These are phyloP conservation scores for Fusarium sp. DNA, from an alignment of 2,329 filamentous ascomycete genomes.

Conservation along the genomic window DNA sequence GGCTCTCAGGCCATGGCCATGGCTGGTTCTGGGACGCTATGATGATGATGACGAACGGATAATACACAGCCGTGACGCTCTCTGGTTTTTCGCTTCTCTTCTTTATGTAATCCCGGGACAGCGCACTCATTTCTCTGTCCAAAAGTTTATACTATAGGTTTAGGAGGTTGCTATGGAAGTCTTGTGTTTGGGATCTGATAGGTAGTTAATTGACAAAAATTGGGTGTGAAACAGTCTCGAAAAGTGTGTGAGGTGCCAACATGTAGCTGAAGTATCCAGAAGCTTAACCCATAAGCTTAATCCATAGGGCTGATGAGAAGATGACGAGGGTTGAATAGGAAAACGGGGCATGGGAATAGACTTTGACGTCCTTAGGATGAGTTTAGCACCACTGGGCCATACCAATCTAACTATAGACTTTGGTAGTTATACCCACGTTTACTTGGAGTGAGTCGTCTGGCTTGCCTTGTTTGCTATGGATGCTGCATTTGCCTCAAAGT, in stretches of 20 bases:
- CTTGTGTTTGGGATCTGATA: background rate
- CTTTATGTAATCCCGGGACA: slow-evolving; percentile 3
- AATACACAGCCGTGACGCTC: slow-evolving; percentile 3
- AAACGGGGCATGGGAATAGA: background rate
- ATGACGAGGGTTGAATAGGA: background rate
- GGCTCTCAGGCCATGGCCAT: background rate
- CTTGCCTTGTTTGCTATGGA: background rate
- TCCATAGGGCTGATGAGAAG: background rate
- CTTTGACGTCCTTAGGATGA: background rate
- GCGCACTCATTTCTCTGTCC: slow-evolving; percentile 6
- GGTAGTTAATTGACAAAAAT: slow-evolving; percentile 1
- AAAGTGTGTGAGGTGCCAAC: background rate
- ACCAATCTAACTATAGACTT: background rate
- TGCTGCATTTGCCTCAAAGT: background rate
- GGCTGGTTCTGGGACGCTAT: background rate
- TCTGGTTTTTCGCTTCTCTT: slow-evolving; percentile 5
- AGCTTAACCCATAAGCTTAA: background rate
- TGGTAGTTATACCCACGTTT: background rate
- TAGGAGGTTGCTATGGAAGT: background rate
- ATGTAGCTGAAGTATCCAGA: background rate
- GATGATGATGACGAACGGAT: slow-evolving; percentile 3
- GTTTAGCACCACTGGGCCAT: background rate
- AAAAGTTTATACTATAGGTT: background rate
- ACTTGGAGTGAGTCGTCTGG: background rate
- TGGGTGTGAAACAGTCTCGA: background rate